These are phyloP conservation scores for Fusarium euwallaceae DNA, from an alignment of 2,329 filamentous ascomycete species.

Conservation along the genomic window DNA sequence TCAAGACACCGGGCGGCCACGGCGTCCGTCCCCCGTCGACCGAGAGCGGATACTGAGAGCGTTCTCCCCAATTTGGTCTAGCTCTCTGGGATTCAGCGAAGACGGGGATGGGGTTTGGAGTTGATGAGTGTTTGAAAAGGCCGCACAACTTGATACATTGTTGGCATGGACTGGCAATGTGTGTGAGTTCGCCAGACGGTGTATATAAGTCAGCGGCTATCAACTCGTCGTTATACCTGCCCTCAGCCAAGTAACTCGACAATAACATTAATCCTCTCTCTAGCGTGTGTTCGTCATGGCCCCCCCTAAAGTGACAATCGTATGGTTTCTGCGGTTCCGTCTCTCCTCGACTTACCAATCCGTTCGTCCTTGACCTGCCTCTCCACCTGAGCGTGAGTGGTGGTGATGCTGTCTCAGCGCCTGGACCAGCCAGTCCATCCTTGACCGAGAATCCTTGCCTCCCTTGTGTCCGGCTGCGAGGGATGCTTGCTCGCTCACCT, in stretches of 20 bases:
- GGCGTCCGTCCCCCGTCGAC: slow-evolving; percentile 41
- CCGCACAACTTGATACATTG: not conserved
- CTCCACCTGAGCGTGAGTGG: slow-evolving; percentile 2
- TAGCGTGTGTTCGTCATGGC: not conserved
- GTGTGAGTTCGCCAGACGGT: not conserved
- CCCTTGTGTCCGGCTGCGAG: slow-evolving; percentile 1
- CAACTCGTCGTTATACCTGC: not conserved
- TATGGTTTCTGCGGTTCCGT: not conserved
- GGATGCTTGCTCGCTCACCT: not conserved
- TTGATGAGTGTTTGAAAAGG: slow-evolving; percentile 1
- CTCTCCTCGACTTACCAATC: not conserved
- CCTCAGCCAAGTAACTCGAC: not conserved
- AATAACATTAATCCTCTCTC: not conserved
- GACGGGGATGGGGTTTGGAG: not conserved
- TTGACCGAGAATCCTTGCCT: not conserved
- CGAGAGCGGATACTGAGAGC: slow-evolving; percentile 35
- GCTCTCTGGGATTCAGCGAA: not conserved
- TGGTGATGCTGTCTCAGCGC: not conserved
- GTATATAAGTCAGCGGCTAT: not conserved
- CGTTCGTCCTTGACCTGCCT: slow-evolving; percentile 8
- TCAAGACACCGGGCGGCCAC: slow-evolving; percentile 14
- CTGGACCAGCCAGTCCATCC: not conserved
- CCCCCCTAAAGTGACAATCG: not conserved
- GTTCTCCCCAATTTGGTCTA: slow-evolving; percentile 16
- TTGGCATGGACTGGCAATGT: not conserved